A percentile compares a stretch with the other conserved stretches of the same genome.
Evolutionary conservation across 202 grass and related monocot genomes (phyloP).

Genomic region (Schoenoplectus triqueter): DNA sequence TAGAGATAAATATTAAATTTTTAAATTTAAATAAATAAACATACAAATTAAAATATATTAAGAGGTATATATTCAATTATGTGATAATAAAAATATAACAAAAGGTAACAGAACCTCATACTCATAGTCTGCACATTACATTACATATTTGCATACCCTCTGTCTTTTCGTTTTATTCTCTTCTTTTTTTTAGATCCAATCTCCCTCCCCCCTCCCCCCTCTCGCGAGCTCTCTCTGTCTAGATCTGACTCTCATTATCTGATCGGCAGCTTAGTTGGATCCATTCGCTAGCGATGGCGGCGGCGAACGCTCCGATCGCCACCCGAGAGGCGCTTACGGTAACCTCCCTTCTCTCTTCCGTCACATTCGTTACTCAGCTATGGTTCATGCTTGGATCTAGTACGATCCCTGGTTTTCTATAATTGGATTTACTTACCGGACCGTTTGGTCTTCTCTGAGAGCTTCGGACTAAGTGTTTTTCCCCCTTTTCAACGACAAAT

Average conservation of each 20-base stretch:
- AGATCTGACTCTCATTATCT: background rate
- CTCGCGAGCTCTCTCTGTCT: slow-evolving; percentile 27
- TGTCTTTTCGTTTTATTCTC: slow-evolving; percentile 17
- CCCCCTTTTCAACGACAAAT: background rate
- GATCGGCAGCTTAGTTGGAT: slow-evolving; percentile 26
- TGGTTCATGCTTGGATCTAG: background rate
- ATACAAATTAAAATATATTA: no score
- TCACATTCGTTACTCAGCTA: background rate
- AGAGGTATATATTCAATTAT: no score
- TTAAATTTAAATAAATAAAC: no score
- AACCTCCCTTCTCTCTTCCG: background rate
- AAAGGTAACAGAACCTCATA: no score
- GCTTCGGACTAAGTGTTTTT: slow-evolving; percentile 11
- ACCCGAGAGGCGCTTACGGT: slow-evolving; percentile 76
- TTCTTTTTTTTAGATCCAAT: slow-evolving; percentile 50
- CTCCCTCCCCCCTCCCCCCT: slow-evolving; percentile 5
- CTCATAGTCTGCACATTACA: no score
- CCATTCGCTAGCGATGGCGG: slow-evolving; percentile 61
- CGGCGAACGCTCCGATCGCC: slow-evolving; percentile 78
- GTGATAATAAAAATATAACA: no score
- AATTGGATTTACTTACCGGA: background rate
- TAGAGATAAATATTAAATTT: no score
- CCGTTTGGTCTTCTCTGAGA: background rate
- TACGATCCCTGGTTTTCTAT: background rate
- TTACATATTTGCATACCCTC: no score